Base-by-base conservation (phyloP, 345 rosid species). In the Corymbia maculata region DNA sequence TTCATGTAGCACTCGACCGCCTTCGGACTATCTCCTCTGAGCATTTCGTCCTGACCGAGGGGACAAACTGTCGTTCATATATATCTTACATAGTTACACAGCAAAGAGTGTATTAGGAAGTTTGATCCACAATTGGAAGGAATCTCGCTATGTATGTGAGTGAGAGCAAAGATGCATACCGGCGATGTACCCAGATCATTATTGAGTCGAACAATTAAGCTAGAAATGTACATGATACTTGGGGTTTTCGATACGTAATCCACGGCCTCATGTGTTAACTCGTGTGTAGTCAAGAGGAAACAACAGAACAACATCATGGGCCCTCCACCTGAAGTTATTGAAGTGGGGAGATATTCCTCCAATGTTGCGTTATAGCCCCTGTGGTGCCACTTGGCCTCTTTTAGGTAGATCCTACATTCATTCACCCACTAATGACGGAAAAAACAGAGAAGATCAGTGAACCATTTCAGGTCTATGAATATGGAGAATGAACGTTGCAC, bases 11-110 rank as follows among this genome's bases (percentile, higher is more conserved):
- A 89, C 47, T 89, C 90, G 21, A 89, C 42, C 8, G 89, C 47
- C 86, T 90, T 90, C 17, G 68, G 68, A 82, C 49, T 87, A 14
- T 90, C 92, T 44, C 90, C 92, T 55, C 92, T 85, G 64, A 50
- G 87, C 85, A 90, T 30, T 28, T 88, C 90, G 24, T 85, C 80
- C 89, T 88, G 61, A 8, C 21, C 79, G 15, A 68, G 79, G 30
- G 26, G 30, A 59, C 66, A n/a, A 55, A 59, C 66, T 55, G 13
- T 59, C 12, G 24, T 57, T 57, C 64, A 57, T 24, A 57, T 24
- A 24, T 57, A 9, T 57, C n/a, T 57, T 57, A 57, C 6, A 11
- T 57, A 57, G 28, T 57, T 10, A n/a, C 36, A 64, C 75, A 64
- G 19, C 75, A n/a, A 30, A 66, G 42, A 8, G 17, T 7, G 13